These are phyloP conservation scores for Ascobolus immersus DNA, from an alignment of 495 filamentous ascomycete genomes.

Conservation along the genomic window DNA sequence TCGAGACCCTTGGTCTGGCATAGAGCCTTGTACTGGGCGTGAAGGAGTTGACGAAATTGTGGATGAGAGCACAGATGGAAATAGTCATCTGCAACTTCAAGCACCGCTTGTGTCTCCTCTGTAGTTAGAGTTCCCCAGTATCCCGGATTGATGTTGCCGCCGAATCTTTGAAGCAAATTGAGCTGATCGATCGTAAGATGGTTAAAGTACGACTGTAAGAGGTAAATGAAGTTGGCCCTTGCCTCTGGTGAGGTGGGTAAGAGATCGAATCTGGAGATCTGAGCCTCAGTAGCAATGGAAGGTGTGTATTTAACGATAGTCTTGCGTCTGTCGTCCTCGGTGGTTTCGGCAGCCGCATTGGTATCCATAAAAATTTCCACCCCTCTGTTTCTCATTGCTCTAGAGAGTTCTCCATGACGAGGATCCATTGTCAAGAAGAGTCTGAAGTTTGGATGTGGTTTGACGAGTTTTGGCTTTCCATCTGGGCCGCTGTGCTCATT, in stretches of 20 bases:
- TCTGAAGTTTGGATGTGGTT: slow-evolving; percentile 65
- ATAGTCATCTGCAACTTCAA: too few species aligned
- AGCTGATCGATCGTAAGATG: slow-evolving; percentile 10
- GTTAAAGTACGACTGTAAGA: slow-evolving; percentile 5
- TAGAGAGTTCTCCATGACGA: slow-evolving; percentile 72
- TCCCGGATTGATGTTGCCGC: too few species aligned
- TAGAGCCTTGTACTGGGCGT: not conserved
- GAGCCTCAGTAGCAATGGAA: slow-evolving; percentile 4
- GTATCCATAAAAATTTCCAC: slow-evolving; percentile 66
- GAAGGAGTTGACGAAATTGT: not conserved
- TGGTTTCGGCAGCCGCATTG: slow-evolving; percentile 13
- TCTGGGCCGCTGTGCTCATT: slow-evolving; percentile 70
- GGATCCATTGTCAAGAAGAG: slow-evolving; percentile 90
- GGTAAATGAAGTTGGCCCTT: slow-evolving; percentile 6
- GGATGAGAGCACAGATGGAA: slow-evolving; percentile 3
- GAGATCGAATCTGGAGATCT: slow-evolving; percentile 3
- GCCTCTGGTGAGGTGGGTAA: not conserved
- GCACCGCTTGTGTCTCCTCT: too few species aligned
- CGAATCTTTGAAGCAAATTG: not conserved
- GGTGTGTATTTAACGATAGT: slow-evolving; percentile 14
- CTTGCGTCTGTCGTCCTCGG: slow-evolving; percentile 19
- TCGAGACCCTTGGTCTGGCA: too few species aligned
- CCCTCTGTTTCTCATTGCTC: slow-evolving; percentile 89
- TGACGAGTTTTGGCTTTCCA: slow-evolving; percentile 55
- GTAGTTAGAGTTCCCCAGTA: too few species aligned